Base-by-base conservation (phyloP, 2,329 filamentous ascomycete species). In the Arthrinium puccinioides region DNA sequence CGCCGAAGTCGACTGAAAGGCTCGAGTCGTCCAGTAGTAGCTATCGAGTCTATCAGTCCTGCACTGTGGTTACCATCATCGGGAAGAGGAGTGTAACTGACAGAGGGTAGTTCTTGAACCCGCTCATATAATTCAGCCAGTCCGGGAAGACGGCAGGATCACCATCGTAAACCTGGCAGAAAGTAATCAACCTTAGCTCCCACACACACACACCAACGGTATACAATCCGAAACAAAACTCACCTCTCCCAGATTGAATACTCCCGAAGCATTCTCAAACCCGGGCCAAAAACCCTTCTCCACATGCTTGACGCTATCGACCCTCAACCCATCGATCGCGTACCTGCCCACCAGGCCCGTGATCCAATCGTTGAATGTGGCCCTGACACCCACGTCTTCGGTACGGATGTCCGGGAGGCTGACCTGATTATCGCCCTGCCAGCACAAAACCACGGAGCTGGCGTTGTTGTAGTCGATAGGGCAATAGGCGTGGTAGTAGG, bases 401-500 rank as follows among this genome's bases (percentile, higher is more conserved):
- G 67, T 71, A 18, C 62, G 56, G 11, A 72, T 51, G 45, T 72
- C 69, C 2, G 64, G 61, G 19, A 72, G 59, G 8, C 66, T 52
- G 10, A 71, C 64, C 3, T 51, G 60, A 19, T 57, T 50, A 46
- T 72, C 65, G 9, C 72, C 72, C 18, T 72, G 57, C 69, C 72
- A 74, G 53, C 73, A 72, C 35, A 56, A 39, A 40, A 59, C 58
- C 9, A 59, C 40, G 2, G 55, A 62, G 2, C 50, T 62, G 37
- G 68, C 60, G 45, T 72, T 58, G 35, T 52, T 49, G 53, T 75
- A 78, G 53, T 79, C 46, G 40, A 60, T 61, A 32, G 71, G 38
- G 49, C 77, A 81, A 48, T 65, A 72, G 1, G 66, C 38, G 49
- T 82, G 76, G 53, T 68, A 82, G 51, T 76, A 72, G 6, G 63